Base-by-base conservation (phyloP, 2,329 filamentous ascomycete genomes). In the Beauveria rudraprayagi region DNA sequence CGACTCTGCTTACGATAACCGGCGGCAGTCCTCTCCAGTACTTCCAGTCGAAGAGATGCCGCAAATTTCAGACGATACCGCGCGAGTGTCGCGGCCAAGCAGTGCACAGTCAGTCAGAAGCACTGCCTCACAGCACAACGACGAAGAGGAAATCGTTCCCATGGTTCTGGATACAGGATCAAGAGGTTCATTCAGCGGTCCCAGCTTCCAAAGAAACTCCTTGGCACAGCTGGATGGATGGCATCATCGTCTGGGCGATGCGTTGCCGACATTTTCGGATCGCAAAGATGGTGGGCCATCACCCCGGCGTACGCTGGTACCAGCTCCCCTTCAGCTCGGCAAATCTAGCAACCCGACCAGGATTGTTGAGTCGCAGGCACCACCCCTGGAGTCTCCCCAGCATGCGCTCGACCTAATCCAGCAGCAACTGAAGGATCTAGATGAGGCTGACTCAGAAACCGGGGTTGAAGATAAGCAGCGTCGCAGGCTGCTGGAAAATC, bases 241-340 rank as follows among this genome's bases (percentile, higher is more conserved):
- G 78, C 82, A 87, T 68, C 77, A 75, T 41, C 81, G 84, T 2
- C 73, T 87, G 53, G 85, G 85, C 26, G 82, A 87, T 50, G 74
- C 80, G 24, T 80, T 80, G 60, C 82, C 82, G 24, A 79, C 81
- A 1, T 88, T 88, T 66, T 85, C 85, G 1, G 76, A 77, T 41
- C 77, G 83, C 62, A 77, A 76, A 66, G 71, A 75, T 43, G 76
- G 72, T 59, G 70, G 68, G 5, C 75, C 74, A 44, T 76, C 75
- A 14, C 52, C 30, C 22, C 77, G 82, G 61, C 83, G 81, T 66
- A 79, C 80, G 70, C 77, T 81, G 14, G 83, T 82, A 7, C 85
- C 85, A 1, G 75, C 79, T 17, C 83, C 84, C 3, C 71, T 88
- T 22, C 72, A 80, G 30, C 72, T 88, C 37, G 75, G 75, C 48